Base-by-base conservation (phyloP, 108 stramenopile species). In the Cyclotella choctawhatcheeana region DNA sequence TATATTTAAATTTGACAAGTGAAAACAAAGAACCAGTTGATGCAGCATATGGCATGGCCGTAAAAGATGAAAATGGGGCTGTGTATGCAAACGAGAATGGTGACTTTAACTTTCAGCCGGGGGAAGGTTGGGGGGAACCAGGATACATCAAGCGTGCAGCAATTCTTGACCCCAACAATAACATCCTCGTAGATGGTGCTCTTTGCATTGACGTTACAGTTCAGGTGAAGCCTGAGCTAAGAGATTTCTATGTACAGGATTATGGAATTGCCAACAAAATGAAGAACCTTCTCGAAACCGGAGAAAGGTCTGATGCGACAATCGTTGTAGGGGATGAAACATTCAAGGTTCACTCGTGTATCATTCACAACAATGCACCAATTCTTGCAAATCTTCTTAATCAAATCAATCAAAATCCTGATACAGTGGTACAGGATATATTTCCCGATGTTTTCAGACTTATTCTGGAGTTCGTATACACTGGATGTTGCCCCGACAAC, bases 381-480 rank as follows among this genome's bases (percentile, higher is more conserved):
- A 25, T 58, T 32, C 27, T 67, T 0, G 18, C 17, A 1, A 58
- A 3, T 1, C 67, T 56, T 44, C 25, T 12, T 31, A 43, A 33
- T 21, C 0, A 30, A 44, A 2, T 27, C 25, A 4, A 30, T 24
- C 3, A 22, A 18, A n/a, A 45, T 10, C 53, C 61, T 60, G 13
- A 17, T 67, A n/a, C 20, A 5, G 14, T 12, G 13, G 18, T 74
- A 14, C 10, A 67, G 5, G 66, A 47, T n/a, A 60, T 33, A 30
- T 13, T 25, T 22, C 73, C 73, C 8, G 66, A 67, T 3, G 55
- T 74, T 2, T 74, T 74, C 22, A 65, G 52, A 10, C 26, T 35
- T 44, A 12, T 67, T 22, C 54, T 74, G 7, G 2, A 51, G n/a
- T 67, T 34, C 21, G 47, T 74, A 3, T 74, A 74, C 26, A 54